Evolutionary conservation across 352 stramenopile genomes (phyloP).

Genomic region (Globisporangium recalcitrans): DNA sequence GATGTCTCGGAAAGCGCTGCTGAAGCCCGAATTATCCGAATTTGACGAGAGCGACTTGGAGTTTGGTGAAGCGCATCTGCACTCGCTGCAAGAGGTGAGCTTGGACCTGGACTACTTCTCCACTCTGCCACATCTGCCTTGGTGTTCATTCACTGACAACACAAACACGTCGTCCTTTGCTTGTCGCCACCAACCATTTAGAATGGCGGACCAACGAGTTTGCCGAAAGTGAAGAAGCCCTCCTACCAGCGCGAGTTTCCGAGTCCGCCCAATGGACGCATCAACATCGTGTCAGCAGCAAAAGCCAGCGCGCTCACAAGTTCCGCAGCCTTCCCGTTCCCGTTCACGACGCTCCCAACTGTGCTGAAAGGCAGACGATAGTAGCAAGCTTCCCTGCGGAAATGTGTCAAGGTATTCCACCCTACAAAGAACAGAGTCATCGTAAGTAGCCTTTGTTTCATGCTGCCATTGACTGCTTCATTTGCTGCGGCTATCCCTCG

Average conservation of each 20-base stretch:
- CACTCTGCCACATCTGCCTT: background rate
- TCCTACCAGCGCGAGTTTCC: constrained; percentile 47
- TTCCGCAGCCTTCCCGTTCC: constrained; percentile 7
- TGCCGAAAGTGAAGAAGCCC: constrained; percentile 21
- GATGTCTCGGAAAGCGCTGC: constrained; percentile 22
- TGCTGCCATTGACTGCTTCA: background rate
- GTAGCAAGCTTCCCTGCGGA: background rate
- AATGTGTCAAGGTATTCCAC: background rate
- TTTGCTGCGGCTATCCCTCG: background rate
- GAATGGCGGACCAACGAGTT: constrained; percentile 5
- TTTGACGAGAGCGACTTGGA: background rate
- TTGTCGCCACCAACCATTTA: background rate
- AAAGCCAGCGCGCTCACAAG: constrained; percentile 1
- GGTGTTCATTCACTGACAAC: background rate
- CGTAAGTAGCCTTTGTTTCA: background rate
- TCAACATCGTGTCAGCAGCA: constrained; percentile 24
- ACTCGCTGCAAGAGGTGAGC: constrained; percentile 28
- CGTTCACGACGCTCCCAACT: constrained; percentile 22
- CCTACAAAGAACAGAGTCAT: background rate
- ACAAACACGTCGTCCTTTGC: background rate
- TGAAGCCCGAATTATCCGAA: constrained; percentile 9
- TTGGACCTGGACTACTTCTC: background rate
- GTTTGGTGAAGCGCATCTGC: constrained; percentile 14
- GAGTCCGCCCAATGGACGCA: constrained; percentile 26
- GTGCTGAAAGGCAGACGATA: constrained; percentile 40